Conservation (phyloP, 345 rosid species). For the Eucalyptus grandis region DNA sequence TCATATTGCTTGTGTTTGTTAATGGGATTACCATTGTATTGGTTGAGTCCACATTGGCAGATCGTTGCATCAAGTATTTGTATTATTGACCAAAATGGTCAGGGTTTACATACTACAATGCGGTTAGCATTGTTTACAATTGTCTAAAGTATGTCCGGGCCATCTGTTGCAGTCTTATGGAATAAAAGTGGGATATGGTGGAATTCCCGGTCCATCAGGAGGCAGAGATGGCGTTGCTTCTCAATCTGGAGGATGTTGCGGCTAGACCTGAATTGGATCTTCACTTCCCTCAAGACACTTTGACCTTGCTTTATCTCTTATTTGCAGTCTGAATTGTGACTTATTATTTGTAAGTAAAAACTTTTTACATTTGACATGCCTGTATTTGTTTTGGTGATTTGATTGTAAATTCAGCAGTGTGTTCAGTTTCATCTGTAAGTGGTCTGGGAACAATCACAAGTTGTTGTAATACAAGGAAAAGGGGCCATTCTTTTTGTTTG, state of each 20-base stretch:
- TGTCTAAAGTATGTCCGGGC: neutral
- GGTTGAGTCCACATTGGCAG: neutral
- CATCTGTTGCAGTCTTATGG: constrained; percentile 60
- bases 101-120: neutral
- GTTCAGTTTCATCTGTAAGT: neutral
- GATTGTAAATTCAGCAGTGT: neutral
- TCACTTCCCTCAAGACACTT: neutral
- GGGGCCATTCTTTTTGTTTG: neutral
- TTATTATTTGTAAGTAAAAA: neutral
- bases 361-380: neutral
- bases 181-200: constrained; percentile 94
- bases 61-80: neutral
- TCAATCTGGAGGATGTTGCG: constrained; percentile 88
- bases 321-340: neutral
- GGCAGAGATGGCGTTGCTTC: constrained; percentile 76
- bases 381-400: neutral
- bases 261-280: constrained; percentile 14
- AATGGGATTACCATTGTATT: neutral
- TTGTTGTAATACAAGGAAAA: neutral
- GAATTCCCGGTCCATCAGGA: constrained; percentile 92
- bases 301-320: neutral
- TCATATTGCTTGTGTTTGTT: neutral
- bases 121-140: neutral
- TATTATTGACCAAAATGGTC: neutral
- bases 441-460: neutral